Evolutionary conservation across 345 rosid species (phyloP).

Genomic region (Nasturtium officinale): DNA sequence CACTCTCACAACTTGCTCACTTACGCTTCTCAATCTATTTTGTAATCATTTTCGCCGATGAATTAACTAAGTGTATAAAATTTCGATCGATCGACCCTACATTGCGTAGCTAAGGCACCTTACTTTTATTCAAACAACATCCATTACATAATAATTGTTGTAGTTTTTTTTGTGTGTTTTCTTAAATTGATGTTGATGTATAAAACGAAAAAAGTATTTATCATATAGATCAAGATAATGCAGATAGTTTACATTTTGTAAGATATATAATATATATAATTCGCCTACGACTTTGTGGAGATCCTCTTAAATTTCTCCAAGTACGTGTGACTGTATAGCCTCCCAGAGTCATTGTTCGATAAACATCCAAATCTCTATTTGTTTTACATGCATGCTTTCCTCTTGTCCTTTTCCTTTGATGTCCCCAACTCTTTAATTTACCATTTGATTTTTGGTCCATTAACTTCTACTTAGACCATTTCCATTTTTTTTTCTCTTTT

Average conservation of each 20-base stretch:
- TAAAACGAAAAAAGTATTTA: background rate
- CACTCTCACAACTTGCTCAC: slow-evolving; percentile 5
- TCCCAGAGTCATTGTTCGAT: background rate
- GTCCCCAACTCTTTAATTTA: slow-evolving; percentile 24
- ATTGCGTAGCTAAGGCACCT: background rate
- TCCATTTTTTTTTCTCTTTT: background rate
- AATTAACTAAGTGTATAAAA: background rate
- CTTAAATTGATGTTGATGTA: background rate
- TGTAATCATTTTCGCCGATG: slow-evolving; percentile 3
- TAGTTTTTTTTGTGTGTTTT: no score
- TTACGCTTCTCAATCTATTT: background rate
- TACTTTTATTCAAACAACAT: background rate
- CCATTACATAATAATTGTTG: background rate
- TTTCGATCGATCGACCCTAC: slow-evolving; percentile 20
- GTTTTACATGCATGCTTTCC: slow-evolving; percentile 2
- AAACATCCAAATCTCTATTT: slow-evolving; percentile 17
- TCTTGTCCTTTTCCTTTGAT: slow-evolving; percentile 28
- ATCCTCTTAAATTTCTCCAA: background rate
- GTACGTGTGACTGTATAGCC: slow-evolving; percentile 9
- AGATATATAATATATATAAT: background rate
- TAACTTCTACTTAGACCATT: slow-evolving; percentile 17
- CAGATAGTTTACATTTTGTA: background rate
- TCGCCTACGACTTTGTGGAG: background rate
- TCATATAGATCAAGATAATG: background rate
- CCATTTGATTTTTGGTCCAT: slow-evolving; percentile 25